Base-by-base conservation (phyloP, 179 eudicot species). In the Silene noctiflora region DNA sequence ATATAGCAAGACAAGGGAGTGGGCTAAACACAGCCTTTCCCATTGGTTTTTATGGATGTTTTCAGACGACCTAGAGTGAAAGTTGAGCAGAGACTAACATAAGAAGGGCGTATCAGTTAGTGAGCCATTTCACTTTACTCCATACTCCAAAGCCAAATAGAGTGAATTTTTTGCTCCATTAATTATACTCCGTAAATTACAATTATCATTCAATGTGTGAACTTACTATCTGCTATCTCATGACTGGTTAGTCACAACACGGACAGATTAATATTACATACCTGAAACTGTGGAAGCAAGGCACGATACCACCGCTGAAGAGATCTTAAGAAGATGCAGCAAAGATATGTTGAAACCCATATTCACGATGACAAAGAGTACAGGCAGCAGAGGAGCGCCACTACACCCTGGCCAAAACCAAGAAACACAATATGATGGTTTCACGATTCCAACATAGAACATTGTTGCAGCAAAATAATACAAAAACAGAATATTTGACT, bases 271-370 rank as follows among this genome's bases (percentile, higher is more conserved):
- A 46, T 48, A 65, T 63, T 24, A 53, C 20, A 19, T 81, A 91
- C 99, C 98, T 88, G 99, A 88, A 84, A 91, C 74, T 56, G 98
- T 95, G 27, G 99, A 89, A 25, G 96, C 96, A 53, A 95, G 98
- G 79, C 89, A 88, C 72, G 99, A 93, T 59, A 93, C 89, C 58
- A 95, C 91, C 6, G 99, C 98, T 21, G 97, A 89, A 71, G 99
- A 95, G 78, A 95, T 91, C 85, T 88, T 95, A 35, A 95, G 83
- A 76, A 95, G 92, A 84, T 90, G 93, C 83, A 95, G 78, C 88
- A 95, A 80, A 27, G 99, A 93, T 79, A 95, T 81, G 71, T 93
- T 95, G 86, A 77, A 95, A 72, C 91, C 88, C 97, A 95, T 95
- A 87, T 95, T 95, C 25, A 95, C 97, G 64, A 89, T 62, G 77